phyloP scores from a whole-genome alignment of 1,284 basidiomycete species.

The Sanguinoderma infundibulare region DNA sequence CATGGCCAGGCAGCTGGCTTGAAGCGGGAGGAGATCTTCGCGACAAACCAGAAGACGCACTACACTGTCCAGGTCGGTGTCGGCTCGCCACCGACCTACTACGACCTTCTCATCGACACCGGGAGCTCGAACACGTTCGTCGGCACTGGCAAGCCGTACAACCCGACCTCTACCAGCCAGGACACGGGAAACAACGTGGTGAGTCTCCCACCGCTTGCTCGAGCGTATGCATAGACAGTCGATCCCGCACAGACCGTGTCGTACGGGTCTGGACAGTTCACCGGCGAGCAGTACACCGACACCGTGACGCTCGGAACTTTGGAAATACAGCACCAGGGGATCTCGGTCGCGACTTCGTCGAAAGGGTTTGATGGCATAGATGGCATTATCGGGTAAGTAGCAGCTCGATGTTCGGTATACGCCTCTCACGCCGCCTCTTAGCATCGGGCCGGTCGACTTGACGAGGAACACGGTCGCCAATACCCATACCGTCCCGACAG shows the following conservation, averaged over 20 bases:
- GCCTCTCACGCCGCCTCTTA: too few relatives aligned
- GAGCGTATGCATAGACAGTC: neutral
- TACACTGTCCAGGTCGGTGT: constrained; percentile 33
- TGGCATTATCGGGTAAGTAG: constrained; percentile 59
- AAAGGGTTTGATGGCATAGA: constrained; percentile 46
- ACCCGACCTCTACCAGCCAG: constrained; percentile 48
- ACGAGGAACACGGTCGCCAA: constrained; percentile 33
- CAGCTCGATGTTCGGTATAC: too few relatives aligned
- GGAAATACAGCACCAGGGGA: constrained; percentile 36
- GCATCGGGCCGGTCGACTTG: constrained; percentile 51
- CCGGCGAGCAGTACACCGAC: constrained; percentile 45
- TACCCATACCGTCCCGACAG: constrained; percentile 40
- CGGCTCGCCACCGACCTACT: constrained; percentile 31
- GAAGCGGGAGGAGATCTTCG: constrained; percentile 27
- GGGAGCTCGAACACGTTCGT: constrained; percentile 67
- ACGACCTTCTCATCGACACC: constrained; percentile 34
- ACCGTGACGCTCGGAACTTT: constrained; percentile 37
- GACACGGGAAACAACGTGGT: constrained; percentile 24
- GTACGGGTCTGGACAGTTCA: constrained; percentile 20
- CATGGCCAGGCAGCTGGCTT: constrained; percentile 13
- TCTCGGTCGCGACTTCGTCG: constrained; percentile 49
- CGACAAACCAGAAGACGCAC: constrained; percentile 29
- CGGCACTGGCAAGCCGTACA: constrained; percentile 50
- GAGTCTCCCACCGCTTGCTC: neutral
- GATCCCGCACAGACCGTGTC: constrained; percentile 16